These are phyloP conservation scores for Rhynchosporium agropyri DNA, from an alignment of 2,329 filamentous ascomycete genomes.

Conservation along the genomic window DNA sequence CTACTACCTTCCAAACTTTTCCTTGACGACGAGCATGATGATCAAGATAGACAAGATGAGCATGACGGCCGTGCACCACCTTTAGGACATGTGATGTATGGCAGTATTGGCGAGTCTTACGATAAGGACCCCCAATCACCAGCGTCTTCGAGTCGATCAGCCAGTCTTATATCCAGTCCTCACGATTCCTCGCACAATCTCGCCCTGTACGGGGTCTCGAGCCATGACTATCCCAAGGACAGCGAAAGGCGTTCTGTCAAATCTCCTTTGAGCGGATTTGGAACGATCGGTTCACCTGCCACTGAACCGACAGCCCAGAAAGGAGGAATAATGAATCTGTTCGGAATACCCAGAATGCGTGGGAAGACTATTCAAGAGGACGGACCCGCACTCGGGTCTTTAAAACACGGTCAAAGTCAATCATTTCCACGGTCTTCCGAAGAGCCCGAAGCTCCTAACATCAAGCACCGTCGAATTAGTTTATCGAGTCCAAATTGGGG, in stretches of 20 bases:
- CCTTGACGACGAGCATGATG: constrained; percentile 61
- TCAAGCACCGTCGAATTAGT: constrained; percentile 57
- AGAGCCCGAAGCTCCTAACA: constrained; percentile 55
- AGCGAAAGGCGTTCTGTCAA: constrained; percentile 37
- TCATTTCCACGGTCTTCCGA: constrained; percentile 70
- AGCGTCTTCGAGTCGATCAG: constrained; percentile 58
- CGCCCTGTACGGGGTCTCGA: constrained; percentile 49
- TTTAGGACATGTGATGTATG: constrained; percentile 40
- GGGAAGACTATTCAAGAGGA: constrained; percentile 63
- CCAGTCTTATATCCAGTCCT: constrained; percentile 62
- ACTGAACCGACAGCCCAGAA: constrained; percentile 49
- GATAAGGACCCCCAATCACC: constrained; percentile 60
- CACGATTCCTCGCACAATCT: constrained; percentile 62
- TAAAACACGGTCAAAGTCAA: constrained; percentile 74
- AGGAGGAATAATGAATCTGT: constrained; percentile 53
- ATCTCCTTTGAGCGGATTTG: constrained; percentile 38
- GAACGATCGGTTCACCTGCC: constrained; percentile 38
- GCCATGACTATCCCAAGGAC: constrained; percentile 35
- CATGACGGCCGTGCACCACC: constrained; percentile 26
- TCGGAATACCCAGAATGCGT: constrained; percentile 58
- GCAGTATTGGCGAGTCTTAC: constrained; percentile 45
- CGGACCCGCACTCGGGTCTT: constrained; percentile 66
- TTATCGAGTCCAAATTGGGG: constrained; percentile 56
- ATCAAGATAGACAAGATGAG: constrained; percentile 47
- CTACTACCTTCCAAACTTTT: constrained; percentile 71